phyloP scores from a whole-genome alignment of 106 monocot genomes.

The Apostasia shenzhenica region DNA sequence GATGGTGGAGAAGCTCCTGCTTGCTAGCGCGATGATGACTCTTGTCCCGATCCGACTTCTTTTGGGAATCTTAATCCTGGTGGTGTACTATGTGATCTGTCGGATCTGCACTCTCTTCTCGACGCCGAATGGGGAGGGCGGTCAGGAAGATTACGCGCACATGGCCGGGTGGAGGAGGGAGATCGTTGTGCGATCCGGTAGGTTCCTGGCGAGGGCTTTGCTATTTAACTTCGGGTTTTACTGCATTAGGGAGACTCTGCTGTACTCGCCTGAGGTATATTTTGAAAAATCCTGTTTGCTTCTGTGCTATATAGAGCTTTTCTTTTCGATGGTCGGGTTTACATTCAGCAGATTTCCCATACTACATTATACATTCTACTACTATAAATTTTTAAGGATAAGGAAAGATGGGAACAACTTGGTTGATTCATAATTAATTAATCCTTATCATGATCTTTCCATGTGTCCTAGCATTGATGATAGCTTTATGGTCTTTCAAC shows the following conservation, averaged over 20 bases:
- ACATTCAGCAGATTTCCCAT: neutral
- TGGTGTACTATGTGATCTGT: conserved; percentile 73
- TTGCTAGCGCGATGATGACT: conserved; percentile 49
- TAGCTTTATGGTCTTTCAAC: neutral
- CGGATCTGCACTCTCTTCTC: conserved; percentile 70
- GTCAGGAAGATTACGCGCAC: conserved; percentile 50
- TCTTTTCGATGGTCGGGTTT: neutral
- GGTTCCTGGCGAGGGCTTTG: conserved; percentile 50
- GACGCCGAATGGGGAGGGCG: conserved; percentile 46
- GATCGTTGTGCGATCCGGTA: conserved; percentile 50
- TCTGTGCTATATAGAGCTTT: neutral
- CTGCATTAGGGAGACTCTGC: conserved; percentile 49
- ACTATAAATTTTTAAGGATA: neutral
- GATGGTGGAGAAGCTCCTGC: conserved; percentile 39
- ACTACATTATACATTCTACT: neutral
- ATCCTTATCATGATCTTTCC: neutral
- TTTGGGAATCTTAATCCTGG: conserved; percentile 39
- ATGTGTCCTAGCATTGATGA: neutral
- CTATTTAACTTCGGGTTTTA: conserved; percentile 75
- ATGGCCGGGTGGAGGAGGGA: conserved; percentile 74
- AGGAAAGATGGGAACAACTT: too few relatives aligned
- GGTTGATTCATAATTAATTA: neutral
- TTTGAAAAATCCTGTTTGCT: neutral
- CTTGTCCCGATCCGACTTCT: conserved; percentile 71
- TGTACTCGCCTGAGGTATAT: conserved; percentile 26